Evolutionary conservation across 495 filamentous ascomycete species (phyloP).

Genomic region (Margaritispora aquatica): DNA sequence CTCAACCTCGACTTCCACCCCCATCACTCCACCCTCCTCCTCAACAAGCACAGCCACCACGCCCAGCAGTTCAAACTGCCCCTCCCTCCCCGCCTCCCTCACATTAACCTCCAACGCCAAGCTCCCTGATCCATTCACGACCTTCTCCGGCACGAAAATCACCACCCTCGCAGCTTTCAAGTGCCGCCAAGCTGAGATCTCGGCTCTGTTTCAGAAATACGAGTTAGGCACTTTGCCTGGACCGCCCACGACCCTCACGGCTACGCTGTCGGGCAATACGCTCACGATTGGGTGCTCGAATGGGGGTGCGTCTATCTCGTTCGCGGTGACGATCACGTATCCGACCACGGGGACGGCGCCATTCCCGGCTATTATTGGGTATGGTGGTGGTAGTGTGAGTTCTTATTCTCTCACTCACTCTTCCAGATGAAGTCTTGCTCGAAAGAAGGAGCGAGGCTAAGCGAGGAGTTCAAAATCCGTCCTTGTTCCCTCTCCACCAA

Average conservation of each 20-base stretch:
- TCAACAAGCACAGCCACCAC: neutral
- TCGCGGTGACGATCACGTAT: conserved; percentile 34
- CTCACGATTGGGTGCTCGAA: conserved; percentile 35
- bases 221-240: conserved; percentile 31
- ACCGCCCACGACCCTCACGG: conserved; percentile 31
- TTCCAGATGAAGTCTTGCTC: too few species aligned
- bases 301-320: conserved; percentile 41
- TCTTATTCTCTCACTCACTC: too few species aligned
- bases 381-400: conserved; percentile 36
- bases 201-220: conserved; percentile 26
- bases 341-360: conserved; percentile 24
- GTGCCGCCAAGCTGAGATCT: conserved; percentile 30
- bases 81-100: neutral
- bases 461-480: too few species aligned
- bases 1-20: neutral
- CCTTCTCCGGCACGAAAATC: conserved; percentile 25
- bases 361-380: conserved; percentile 42
- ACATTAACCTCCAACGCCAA: conserved; percentile 4
- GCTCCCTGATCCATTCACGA: conserved; percentile 32
- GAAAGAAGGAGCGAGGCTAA: too few species aligned
- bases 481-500: too few species aligned
- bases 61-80: neutral
- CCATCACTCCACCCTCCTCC: too few species aligned
- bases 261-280: conserved; percentile 22
- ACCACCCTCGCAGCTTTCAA: conserved; percentile 24